phyloP scores from a whole-genome alignment of 495 filamentous ascomycete genomes.

The Annulohypoxylon stygium region DNA sequence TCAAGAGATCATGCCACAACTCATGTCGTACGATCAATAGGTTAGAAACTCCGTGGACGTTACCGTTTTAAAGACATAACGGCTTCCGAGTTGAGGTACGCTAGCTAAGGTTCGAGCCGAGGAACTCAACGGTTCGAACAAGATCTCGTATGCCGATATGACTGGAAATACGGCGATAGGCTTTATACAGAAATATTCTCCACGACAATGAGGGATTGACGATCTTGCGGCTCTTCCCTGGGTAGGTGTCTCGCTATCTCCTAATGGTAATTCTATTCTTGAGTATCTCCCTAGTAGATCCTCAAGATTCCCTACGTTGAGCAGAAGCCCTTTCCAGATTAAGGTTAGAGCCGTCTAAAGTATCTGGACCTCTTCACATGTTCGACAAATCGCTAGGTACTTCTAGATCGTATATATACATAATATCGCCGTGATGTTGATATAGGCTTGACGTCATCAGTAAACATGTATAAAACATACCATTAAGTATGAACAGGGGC shows the following conservation, averaged over 20 bases:
- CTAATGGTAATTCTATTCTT: too few relatives aligned
- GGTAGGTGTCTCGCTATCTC: too few relatives aligned
- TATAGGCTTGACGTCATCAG: conserved; percentile 5
- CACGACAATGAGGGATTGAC: too few relatives aligned
- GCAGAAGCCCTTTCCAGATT: not conserved
- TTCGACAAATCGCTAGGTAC: not conserved
- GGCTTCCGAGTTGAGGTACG: not conserved
- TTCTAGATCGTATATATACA: not conserved
- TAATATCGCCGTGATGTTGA: not conserved
- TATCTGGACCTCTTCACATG: not conserved
- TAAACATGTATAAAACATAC: not conserved
- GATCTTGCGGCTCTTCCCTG: too few relatives aligned
- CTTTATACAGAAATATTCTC: too few relatives aligned
- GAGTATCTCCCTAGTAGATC: not conserved
- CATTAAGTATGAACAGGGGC: not conserved
- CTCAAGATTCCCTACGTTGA: not conserved
- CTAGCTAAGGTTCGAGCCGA: not conserved
- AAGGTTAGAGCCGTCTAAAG: conserved; percentile 12
- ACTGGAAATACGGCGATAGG: not conserved
- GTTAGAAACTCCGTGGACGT: not conserved
- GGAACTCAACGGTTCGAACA: not conserved
- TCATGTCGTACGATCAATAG: not conserved
- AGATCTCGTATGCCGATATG: not conserved
- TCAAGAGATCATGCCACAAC: not conserved
- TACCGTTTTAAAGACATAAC: not conserved